These are phyloP conservation scores for Auricularia sp. DNA, from an alignment of 768 basidiomycete species.

Conservation along the genomic window DNA sequence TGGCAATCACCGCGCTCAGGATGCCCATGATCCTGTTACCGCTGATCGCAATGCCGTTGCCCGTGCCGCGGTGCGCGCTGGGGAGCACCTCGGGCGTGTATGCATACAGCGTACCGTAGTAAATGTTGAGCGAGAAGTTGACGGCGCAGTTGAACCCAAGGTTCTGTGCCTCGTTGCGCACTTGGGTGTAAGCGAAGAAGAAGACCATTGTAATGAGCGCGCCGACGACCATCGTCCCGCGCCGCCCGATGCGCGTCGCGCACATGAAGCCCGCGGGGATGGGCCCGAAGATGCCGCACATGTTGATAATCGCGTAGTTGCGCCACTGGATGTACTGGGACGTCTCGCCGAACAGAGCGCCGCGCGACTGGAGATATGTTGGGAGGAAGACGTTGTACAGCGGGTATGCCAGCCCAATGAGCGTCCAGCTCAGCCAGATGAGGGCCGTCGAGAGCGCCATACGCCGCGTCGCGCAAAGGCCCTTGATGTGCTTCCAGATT, in stretches of 20 bases:
- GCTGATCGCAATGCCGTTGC: neutral
- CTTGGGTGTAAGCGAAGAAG: slow-evolving; percentile 37
- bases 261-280: slow-evolving; percentile 31
- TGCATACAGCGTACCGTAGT: slow-evolving; percentile 28
- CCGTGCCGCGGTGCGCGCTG: slow-evolving; percentile 32
- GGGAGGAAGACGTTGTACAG: slow-evolving; percentile 44
- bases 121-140: slow-evolving; percentile 1
- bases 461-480: slow-evolving; percentile 52
- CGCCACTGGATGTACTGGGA: neutral
- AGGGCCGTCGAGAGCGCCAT: slow-evolving; percentile 58
- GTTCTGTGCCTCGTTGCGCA: neutral
- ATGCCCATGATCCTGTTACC: neutral
- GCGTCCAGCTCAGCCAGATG: slow-evolving; percentile 8
- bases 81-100: slow-evolving; percentile 55
- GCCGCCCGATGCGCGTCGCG: slow-evolving; percentile 19
- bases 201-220: slow-evolving; percentile 31
- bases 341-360: neutral
- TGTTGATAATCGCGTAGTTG: slow-evolving; percentile 39
- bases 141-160: neutral
- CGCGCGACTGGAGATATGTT: slow-evolving; percentile 29
- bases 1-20: neutral
- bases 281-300: slow-evolving; percentile 38
- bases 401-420: slow-evolving; percentile 45
- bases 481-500: slow-evolving; percentile 36
- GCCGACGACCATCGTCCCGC: slow-evolving; percentile 31